Conservation (phyloP, 495 filamentous ascomycete genomes). For the Aspergillus ellipticus region DNA sequence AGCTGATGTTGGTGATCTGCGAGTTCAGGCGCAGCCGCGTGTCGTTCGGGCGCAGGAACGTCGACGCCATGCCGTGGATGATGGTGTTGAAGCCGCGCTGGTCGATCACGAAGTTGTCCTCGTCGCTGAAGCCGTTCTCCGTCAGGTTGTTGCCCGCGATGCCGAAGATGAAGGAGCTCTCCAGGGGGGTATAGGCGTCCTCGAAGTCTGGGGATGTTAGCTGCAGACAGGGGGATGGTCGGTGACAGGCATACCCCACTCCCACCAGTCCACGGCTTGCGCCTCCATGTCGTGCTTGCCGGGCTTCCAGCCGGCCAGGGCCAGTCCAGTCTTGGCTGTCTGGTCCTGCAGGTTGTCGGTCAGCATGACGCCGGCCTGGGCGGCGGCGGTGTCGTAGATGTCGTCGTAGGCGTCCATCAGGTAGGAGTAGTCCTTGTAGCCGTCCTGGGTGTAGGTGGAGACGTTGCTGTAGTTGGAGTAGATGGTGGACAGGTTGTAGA, state of each 20-base stretch:
- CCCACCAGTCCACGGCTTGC: conserved; percentile 61
- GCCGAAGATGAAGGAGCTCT: conserved; percentile 40
- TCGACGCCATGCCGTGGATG: conserved; percentile 55
- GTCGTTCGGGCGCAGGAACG: conserved; percentile 55
- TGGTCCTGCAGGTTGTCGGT: conserved; percentile 58
- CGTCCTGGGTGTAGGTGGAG: conserved; percentile 54
- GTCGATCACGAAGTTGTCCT: conserved; percentile 66
- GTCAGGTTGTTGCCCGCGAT: conserved; percentile 39
- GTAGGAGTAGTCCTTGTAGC: conserved; percentile 45
- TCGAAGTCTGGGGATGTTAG: conserved; percentile 46
- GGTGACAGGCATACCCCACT: conserved; percentile 31
- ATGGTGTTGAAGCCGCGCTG: conserved; percentile 60
- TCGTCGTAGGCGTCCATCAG: conserved; percentile 51
- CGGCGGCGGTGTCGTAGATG: conserved; percentile 46
- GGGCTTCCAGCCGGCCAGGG: conserved; percentile 60
- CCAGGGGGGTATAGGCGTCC: conserved; percentile 42
- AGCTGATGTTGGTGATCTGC: conserved; percentile 53
- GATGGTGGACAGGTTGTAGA: conserved; percentile 56
- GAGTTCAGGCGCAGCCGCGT: conserved; percentile 56
- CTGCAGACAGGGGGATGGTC: too few relatives aligned
- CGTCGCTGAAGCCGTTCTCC: conserved; percentile 45
- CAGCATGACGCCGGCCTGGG: conserved; percentile 54
- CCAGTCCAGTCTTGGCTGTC: conserved; percentile 55
- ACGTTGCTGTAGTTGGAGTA: conserved; percentile 61
- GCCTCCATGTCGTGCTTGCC: conserved; percentile 47